phyloP scores from a whole-genome alignment of 768 basidiomycete species.

The Lactarius indigo region DNA sequence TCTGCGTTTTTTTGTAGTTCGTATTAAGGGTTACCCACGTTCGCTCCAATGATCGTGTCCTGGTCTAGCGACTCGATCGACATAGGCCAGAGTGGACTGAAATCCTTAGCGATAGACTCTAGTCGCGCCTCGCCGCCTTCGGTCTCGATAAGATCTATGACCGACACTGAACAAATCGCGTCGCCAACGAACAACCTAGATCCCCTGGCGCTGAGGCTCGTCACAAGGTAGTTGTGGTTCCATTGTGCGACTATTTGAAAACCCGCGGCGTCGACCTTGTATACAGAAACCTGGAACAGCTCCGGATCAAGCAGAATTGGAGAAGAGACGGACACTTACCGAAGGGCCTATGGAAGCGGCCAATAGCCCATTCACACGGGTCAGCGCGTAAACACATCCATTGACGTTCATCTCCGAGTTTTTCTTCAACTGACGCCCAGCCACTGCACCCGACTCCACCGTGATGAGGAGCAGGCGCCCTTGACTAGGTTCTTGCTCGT shows the following conservation, averaged over 20 bases:
- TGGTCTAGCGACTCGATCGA: conserved; percentile 55
- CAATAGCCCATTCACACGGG: conserved; percentile 45
- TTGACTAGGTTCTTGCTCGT: conserved; percentile 35
- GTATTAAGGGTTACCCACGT: conserved; percentile 47
- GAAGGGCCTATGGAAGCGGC: conserved; percentile 74
- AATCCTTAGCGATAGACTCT: conserved; percentile 64
- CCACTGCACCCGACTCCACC: conserved; percentile 30
- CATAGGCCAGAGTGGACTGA: conserved; percentile 71
- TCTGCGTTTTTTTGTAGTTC: neutral
- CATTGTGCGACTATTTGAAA: conserved; percentile 53
- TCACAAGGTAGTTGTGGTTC: conserved; percentile 82
- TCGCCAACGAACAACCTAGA: conserved; percentile 70
- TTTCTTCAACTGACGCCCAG: conserved; percentile 30
- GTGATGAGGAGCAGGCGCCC: conserved; percentile 64
- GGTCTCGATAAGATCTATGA: conserved; percentile 48
- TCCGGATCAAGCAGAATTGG: neutral
- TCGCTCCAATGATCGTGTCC: conserved; percentile 63
- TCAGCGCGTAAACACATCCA: conserved; percentile 71
- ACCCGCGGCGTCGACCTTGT: conserved; percentile 42
- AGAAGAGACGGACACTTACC: conserved; percentile 40
- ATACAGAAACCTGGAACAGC: conserved; percentile 28
- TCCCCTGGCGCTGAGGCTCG: conserved; percentile 54
- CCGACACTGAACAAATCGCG: conserved; percentile 71
- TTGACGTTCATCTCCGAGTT: conserved; percentile 44
- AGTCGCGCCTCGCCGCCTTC: conserved; percentile 36